Evolutionary conservation across 2,329 filamentous ascomycete species (phyloP).

Genomic region (Gnomoniopsis smithogilvyi): DNA sequence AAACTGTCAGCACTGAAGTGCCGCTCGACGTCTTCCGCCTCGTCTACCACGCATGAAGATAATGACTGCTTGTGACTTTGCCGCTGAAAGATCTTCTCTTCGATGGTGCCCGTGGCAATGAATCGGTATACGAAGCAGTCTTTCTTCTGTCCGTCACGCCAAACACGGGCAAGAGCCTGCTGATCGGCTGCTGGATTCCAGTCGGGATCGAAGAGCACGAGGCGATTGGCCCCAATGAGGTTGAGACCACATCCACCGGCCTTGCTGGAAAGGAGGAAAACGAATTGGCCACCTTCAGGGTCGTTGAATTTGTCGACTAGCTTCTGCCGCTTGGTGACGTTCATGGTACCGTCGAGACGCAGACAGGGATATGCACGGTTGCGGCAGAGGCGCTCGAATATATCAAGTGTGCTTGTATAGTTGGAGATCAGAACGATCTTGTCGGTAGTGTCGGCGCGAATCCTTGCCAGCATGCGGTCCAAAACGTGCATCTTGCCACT

Average conservation of each 20-base stretch:
- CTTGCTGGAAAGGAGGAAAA: conserved; percentile 96
- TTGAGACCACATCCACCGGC: conserved; percentile 96
- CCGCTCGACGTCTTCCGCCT: conserved; percentile 92
- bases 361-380: conserved; percentile 79
- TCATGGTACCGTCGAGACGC: conserved; percentile 95
- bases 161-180: conserved; percentile 93
- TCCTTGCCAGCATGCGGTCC: conserved; percentile 95
- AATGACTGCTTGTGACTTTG: conserved; percentile 98
- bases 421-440: conserved; percentile 99
- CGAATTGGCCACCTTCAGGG: conserved; percentile 81
- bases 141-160: conserved; percentile 98
- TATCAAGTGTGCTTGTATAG: conserved; percentile 92
- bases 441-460: conserved; percentile 94
- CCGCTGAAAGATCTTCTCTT: conserved; percentile 98
- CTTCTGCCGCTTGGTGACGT: conserved; percentile 94
- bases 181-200: conserved; percentile 99
- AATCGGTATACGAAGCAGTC: conserved; percentile 99
- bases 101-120: conserved; percentile 95
- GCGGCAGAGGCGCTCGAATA: conserved; percentile 90
- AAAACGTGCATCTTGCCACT: conserved; percentile 98
- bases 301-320: conserved; percentile 98
- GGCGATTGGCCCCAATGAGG: conserved; percentile 87
- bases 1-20: conserved; percentile 92
- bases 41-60: conserved; percentile 94
- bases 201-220: conserved; percentile 93